Evolutionary conservation across 257 asterid species (phyloP), one percentile per base, ranked within the genome.

Genomic region (Solanum phureja): DNA sequence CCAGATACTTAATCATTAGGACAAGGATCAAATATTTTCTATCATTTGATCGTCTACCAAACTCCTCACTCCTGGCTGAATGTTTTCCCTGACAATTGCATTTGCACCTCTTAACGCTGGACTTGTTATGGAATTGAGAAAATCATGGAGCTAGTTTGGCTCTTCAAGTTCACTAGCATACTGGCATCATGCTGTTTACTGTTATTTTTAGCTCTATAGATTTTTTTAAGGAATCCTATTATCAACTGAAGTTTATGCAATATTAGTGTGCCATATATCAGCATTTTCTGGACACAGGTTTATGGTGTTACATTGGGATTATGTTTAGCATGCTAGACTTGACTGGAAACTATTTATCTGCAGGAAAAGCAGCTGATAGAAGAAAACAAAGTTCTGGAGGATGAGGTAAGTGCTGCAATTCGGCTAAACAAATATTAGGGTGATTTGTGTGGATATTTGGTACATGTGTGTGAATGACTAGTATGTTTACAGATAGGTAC

Each of bases 291-390:
- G 11, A 42, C 24, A 24, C 52, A 16, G 85, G 62, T 24, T 42
- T 77, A 77, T 42, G 84, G 27, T 79, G 85, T 77, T 77, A 3
- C n/a, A 42, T 42, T 77, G 84, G 8, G 13, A 42, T 42, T 79
- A 46, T 35, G 34, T 81, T 81, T 81, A 16, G 2, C 37, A 7
- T 81, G 38, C 10, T 76, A 33, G 49, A 74, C 31, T 75, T 74
- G 11, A 75, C 46, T 13, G 34, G 66, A 27, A 9, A 31, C 49
- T 58, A 29, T 69, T n/a, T 60, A 14, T 44, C 79, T 60, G 84
- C 91, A 94, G 95, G 96, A 90, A 83, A 92, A 87, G 88, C 73
- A 40, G 88, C 92, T 92, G 86, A 90, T 8, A 6, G 93, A 91
- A 87, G 95, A 92, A 87, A 92, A 92, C 69, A 87, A 71, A 89